phyloP scores from a whole-genome alignment of 805 yeast genomes.

The Saccharomyces kudriavzevii region DNA sequence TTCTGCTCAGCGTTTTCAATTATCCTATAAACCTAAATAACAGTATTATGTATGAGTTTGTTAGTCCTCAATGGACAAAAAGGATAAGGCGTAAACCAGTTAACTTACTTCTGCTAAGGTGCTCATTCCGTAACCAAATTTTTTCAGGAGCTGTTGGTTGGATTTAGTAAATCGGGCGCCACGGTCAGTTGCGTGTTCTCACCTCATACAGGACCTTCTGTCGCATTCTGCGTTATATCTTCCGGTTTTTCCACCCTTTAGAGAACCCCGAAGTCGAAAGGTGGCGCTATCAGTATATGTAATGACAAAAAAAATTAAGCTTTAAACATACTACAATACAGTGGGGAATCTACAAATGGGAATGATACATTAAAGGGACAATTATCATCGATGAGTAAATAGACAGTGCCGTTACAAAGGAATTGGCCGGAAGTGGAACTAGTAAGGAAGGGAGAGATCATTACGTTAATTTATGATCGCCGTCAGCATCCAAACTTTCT shows the following conservation, averaged over 20 bases:
- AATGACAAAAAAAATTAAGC: neutral
- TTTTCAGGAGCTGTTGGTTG: neutral
- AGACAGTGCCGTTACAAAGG: neutral
- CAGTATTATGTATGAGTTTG: neutral
- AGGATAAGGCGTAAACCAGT: neutral
- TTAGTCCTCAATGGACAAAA: constrained; percentile 2
- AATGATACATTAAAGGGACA: neutral
- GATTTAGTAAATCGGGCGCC: neutral
- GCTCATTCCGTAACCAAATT: constrained; percentile 1
- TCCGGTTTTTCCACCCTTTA: neutral
- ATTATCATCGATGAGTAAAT: neutral
- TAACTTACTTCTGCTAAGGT: constrained; percentile 6
- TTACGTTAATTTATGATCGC: constrained; percentile 21
- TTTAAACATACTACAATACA: neutral
- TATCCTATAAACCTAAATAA: constrained; percentile 38
- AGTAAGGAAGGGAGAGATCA: neutral
- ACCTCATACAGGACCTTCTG: neutral
- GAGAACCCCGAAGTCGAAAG: neutral
- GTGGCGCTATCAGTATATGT: neutral
- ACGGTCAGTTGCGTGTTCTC: neutral
- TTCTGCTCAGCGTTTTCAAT: constrained; percentile 48
- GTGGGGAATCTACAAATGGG: neutral
- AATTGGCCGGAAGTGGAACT: neutral
- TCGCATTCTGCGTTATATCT: neutral
- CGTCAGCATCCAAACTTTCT: constrained; percentile 23